Base-by-base conservation (phyloP, 805 yeast species). In the Vanderwaltozyma polyspora region DNA sequence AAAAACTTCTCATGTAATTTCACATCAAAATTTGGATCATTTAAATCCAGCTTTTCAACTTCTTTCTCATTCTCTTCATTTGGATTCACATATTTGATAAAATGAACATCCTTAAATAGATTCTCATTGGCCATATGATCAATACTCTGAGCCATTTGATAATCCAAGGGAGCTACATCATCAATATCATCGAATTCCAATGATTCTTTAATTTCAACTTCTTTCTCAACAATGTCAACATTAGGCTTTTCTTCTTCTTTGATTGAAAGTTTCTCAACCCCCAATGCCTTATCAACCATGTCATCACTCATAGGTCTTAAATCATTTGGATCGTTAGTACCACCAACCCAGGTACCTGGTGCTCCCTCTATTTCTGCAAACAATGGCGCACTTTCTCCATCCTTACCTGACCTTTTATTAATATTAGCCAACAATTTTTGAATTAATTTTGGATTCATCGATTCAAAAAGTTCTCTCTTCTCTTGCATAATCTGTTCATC, bases 1-100 rank as follows among this genome's bases (percentile, higher is more conserved):
- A 77, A 91, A 59, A 74, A 89, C 50, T 81, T 82, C 18, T 76
- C 80, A 48, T 86, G 91, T 33, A 91, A 61, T 49, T 85, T 79
- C 19, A 76, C 76, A 44, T 76, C 70, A 53, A 87, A 87, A 9
- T 78, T 68, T 1, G 93, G 91, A 55, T 80, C 94, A 48, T 80
- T 64, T 5, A 83, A 55, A 44, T 82, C 86, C 23, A 79, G 44
- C 16, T 57, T 59, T 31, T 48, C 31, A 12, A 28, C 21, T 15
- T 29, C 15, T 9, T 21, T 11, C 13, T 25, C 34, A 21, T 10
- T 25, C 6, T 42, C 34, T 29, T 44, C 49, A 11, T 33, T 13
- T n/a, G 25, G 32, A 6, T 16, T 6, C 4, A 19, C 11, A 5
- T 82, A 80, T 32, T 68, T 72, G 1, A 81, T 72, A 45, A 83